Evolutionary conservation across 176 grass and related monocot species (phyloP).

Genomic region (Avena eriantha): DNA sequence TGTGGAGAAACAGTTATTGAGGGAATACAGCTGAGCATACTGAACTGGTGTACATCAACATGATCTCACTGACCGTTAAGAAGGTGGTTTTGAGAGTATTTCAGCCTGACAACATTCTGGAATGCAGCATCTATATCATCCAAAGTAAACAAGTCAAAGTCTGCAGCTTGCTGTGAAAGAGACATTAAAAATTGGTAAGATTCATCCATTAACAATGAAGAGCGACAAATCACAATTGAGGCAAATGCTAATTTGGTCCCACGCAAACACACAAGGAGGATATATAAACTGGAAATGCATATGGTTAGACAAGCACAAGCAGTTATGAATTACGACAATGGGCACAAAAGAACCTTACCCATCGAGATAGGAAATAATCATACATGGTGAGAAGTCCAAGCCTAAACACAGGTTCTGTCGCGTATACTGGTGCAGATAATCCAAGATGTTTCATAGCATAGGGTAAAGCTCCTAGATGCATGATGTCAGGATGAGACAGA

Average conservation of each 20-base stretch:
- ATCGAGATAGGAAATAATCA: slow-evolving; percentile 83
- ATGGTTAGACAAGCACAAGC: not conserved
- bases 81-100: slow-evolving; percentile 89
- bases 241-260: not conserved
- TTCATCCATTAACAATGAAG: slow-evolving; percentile 8
- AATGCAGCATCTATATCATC: slow-evolving; percentile 92
- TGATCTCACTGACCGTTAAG: slow-evolving; percentile 72
- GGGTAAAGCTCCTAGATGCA: slow-evolving; percentile 96
- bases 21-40: slow-evolving; percentile 21
- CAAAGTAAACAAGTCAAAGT: slow-evolving; percentile 90
- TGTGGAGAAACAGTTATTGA: slow-evolving; percentile 41
- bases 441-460: slow-evolving; percentile 90
- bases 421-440: slow-evolving; percentile 87
- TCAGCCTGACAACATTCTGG: slow-evolving; percentile 83
- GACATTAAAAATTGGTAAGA: slow-evolving; percentile 35
- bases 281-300: slow-evolving; percentile 27
- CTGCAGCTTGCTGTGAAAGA: slow-evolving; percentile 73
- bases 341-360: slow-evolving; percentile 62
- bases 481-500: slow-evolving; percentile 84
- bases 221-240: not conserved
- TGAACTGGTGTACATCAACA: slow-evolving; percentile 28
- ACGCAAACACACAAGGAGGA: no score
- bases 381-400: slow-evolving; percentile 99
- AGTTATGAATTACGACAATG: slow-evolving; percentile 31
- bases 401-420: slow-evolving; percentile 91